Percentiles rank a stretch among this genome's conserved stretches.
Conservation (phyloP, 352 stramenopile genomes). For the Aphanomyces astaci region DNA sequence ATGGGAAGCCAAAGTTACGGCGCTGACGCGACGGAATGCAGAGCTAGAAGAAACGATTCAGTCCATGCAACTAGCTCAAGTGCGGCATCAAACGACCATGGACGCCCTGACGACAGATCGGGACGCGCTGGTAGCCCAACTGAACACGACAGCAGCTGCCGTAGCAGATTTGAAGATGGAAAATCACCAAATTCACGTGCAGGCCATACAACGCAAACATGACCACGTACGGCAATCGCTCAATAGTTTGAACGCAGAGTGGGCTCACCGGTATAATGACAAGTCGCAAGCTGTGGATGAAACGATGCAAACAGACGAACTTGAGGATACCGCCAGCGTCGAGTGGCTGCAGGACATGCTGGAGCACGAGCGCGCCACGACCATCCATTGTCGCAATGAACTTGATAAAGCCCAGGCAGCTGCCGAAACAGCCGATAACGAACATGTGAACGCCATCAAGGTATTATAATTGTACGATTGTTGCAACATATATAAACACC, state of each 20-base stretch:
- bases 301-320: not conserved
- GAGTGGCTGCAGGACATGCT: slow-evolving; percentile 9
- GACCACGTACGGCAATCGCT: not conserved
- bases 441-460: no score
- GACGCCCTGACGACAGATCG: not conserved
- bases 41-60: not conserved
- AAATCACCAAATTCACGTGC: no score
- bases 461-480: no score
- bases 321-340: not conserved
- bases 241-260: not conserved
- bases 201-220: not conserved
- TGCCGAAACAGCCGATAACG: not conserved
- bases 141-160: not conserved
- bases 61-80: not conserved
- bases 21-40: not conserved
- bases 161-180: no score
- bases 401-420: not conserved
- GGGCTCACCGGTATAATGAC: not conserved
- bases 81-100: not conserved
- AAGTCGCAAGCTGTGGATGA: not conserved
- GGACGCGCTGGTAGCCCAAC: not conserved
- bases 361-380: not conserved
- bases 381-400: slow-evolving; percentile 2
- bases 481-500: no score
- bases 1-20: not conserved